These are phyloP conservation scores for Raffaelea deltoideospora DNA, from an alignment of 2,329 filamentous ascomycete genomes.

Conservation along the genomic window DNA sequence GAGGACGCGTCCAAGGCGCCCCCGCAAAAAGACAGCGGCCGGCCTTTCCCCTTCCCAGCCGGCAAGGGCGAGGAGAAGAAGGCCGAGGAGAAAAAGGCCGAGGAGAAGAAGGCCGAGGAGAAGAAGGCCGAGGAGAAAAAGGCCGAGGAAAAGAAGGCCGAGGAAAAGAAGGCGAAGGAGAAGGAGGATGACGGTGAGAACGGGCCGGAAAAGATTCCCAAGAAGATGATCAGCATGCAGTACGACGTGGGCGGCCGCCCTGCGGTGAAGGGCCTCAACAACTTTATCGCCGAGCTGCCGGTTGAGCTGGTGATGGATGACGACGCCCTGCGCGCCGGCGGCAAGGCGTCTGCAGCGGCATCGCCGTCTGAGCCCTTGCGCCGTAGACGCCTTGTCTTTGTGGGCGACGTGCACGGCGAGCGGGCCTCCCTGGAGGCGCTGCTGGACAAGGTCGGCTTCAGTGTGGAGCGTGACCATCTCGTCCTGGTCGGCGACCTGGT, in stretches of 20 bases:
- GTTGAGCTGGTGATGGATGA: conserved; percentile 12
- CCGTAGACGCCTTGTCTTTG: conserved; percentile 52
- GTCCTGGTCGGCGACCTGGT: conserved; percentile 68
- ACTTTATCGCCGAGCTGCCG: conserved; percentile 16
- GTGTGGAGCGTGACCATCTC: conserved; percentile 50
- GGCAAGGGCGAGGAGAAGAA: background rate
- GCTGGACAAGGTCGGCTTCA: conserved; percentile 50
- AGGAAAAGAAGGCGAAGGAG: background rate
- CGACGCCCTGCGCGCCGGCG: background rate
- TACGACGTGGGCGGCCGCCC: conserved; percentile 26
- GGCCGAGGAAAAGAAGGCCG: background rate
- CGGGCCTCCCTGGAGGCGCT: conserved; percentile 49
- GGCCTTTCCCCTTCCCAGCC: no score
- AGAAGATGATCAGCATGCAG: conserved; percentile 5
- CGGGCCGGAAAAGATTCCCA: background rate
- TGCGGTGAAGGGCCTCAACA: conserved; percentile 16
- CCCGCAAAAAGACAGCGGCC: no score
- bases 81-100: background rate
- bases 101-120: background rate
- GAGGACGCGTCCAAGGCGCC: no score
- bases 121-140: background rate
- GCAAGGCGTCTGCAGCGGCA: conserved; percentile 12
- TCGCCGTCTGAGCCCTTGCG: conserved; percentile 15
- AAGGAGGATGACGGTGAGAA: background rate
- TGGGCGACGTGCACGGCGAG: conserved; percentile 92